Conservation (phyloP, 192 early-diverging fungal species). For the Gonapodya sp. region DNA sequence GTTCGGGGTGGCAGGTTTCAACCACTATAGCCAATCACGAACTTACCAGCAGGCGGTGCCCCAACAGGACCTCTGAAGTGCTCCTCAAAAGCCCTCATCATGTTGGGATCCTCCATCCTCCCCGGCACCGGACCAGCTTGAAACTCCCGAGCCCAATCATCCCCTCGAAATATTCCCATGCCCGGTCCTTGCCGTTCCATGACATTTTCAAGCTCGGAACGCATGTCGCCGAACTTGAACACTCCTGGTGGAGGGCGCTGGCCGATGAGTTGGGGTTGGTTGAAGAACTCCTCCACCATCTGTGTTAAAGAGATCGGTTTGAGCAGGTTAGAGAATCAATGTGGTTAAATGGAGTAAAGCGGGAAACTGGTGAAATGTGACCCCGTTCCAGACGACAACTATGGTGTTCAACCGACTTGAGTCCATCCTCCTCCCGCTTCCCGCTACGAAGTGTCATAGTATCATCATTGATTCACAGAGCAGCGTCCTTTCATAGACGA, state of each 20-base stretch:
- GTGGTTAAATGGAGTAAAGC: no score
- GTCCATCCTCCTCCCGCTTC: no score
- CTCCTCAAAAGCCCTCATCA: constrained; percentile 4
- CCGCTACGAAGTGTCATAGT: no score
- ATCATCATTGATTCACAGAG: no score
- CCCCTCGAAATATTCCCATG: not conserved
- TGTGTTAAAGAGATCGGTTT: no score
- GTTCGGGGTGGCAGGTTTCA: not conserved
- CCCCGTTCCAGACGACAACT: no score
- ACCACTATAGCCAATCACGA: not conserved
- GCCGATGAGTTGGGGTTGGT: not conserved
- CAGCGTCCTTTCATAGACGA: no score
- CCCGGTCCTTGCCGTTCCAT: constrained; percentile 8
- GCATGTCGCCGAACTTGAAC: constrained; percentile 5
- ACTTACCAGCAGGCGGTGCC: not conserved
- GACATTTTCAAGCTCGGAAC: not conserved
- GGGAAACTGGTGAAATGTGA: no score
- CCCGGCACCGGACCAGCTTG: not conserved
- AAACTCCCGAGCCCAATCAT: not conserved
- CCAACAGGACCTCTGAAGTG: not conserved
- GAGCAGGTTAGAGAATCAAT: no score
- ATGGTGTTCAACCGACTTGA: no score
- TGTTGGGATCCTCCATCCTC: not conserved
- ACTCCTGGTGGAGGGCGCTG: not conserved
- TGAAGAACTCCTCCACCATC: constrained; percentile 10